These are phyloP conservation scores for Colletotrichum neosansevieriae DNA, from an alignment of 2,329 filamentous ascomycete species.

Conservation along the genomic window DNA sequence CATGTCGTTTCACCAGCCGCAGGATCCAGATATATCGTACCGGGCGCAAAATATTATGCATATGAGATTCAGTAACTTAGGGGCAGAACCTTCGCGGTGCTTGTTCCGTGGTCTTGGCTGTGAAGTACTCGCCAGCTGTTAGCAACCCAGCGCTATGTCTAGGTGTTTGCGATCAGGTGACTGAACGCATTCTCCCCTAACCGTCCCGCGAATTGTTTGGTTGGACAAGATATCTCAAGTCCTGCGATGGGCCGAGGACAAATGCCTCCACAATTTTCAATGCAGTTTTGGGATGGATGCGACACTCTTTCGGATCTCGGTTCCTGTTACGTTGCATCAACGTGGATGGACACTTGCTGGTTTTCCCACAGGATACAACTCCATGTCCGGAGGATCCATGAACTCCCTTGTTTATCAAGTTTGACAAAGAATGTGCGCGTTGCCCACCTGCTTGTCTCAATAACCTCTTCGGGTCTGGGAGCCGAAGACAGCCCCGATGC, in stretches of 20 bases:
- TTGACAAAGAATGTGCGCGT: not conserved
- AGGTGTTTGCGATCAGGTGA: no score
- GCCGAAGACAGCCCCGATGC: not conserved
- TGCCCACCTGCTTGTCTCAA: not conserved
- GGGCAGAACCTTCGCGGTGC: no score
- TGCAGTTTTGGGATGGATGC: not conserved
- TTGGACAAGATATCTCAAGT: no score
- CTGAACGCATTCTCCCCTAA: no score
- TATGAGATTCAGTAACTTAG: not conserved
- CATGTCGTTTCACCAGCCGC: not conserved
- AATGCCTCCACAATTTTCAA: not conserved
- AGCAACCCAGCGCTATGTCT: no score
- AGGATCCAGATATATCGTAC: not conserved
- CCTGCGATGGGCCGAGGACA: not conserved
- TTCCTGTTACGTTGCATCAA: not conserved
- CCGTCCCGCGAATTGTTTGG: no score
- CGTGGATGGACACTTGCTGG: not conserved
- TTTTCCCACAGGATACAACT: not conserved
- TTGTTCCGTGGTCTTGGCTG: no score
- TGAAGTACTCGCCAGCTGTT: no score
- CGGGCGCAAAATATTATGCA: not conserved
- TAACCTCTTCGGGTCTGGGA: not conserved
- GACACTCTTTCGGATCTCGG: conserved; percentile 11
- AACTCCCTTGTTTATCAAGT: not conserved
- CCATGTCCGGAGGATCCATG: not conserved